Conservation (phyloP, 2,329 filamentous ascomycete species). For the Penicillium sumatraense region DNA sequence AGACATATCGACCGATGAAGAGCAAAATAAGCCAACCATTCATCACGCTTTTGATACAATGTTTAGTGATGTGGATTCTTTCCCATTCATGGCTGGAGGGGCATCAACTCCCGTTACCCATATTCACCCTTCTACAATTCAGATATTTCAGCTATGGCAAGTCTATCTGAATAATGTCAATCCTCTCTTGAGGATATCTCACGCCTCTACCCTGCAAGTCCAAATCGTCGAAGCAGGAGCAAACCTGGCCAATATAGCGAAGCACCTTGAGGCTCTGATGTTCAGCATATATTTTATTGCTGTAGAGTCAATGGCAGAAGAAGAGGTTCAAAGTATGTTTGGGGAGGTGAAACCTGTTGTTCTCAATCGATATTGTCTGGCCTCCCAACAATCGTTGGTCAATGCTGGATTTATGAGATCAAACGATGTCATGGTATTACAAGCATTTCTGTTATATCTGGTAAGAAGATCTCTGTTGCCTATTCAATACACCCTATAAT, state of each 20-base stretch:
- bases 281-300: slow-evolving; percentile 70
- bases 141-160: slow-evolving; percentile 28
- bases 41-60: slow-evolving; percentile 65
- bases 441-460: slow-evolving; percentile 58
- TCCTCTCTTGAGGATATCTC: slow-evolving; percentile 67
- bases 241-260: slow-evolving; percentile 54
- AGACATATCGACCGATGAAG: slow-evolving; percentile 62
- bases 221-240: slow-evolving; percentile 64
- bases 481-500: background rate
- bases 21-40: slow-evolving; percentile 58
- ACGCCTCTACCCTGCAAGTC: slow-evolving; percentile 65
- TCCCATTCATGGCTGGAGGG: slow-evolving; percentile 61
- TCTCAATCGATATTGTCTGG: slow-evolving; percentile 43
- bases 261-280: slow-evolving; percentile 39
- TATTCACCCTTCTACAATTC: slow-evolving; percentile 18
- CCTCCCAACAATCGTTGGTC: slow-evolving; percentile 49
- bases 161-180: slow-evolving; percentile 25
- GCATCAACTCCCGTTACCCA: slow-evolving; percentile 5
- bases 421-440: slow-evolving; percentile 45
- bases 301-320: slow-evolving; percentile 57
- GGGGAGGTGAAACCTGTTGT: slow-evolving; percentile 32
- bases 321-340: slow-evolving; percentile 54
- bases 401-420: slow-evolving; percentile 47
- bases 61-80: slow-evolving; percentile 61
- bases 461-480: slow-evolving; percentile 42